A percentile compares a stretch with the other conserved stretches of the same genome.
These are phyloP conservation scores for Yamadazyma atlantica DNA, from an alignment of 1,139 yeast species.

Conservation along the genomic window DNA sequence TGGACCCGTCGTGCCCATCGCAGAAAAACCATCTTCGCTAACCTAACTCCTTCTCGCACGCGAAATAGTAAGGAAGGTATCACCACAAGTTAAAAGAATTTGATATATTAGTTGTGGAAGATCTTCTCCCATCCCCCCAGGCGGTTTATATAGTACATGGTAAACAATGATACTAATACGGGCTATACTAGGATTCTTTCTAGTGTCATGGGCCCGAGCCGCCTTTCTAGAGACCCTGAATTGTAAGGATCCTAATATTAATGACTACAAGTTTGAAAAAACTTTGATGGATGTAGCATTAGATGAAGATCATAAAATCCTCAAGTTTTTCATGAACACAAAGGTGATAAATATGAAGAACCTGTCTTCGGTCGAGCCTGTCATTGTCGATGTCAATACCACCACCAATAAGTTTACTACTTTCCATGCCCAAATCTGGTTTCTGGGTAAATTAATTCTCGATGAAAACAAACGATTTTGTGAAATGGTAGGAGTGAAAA, in stretches of 20 bases:
- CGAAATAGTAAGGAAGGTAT: too few relatives aligned
- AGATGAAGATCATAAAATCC: constrained; percentile 29
- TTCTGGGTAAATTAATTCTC: constrained; percentile 42
- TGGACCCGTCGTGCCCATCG: too few relatives aligned
- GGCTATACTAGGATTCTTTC: constrained; percentile 2
- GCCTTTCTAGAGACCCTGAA: constrained; percentile 22
- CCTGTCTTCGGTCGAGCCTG: constrained; percentile 35
- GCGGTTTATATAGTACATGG: too few relatives aligned
- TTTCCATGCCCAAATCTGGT: constrained; percentile 44
- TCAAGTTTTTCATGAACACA: constrained; percentile 42
- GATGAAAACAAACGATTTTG: constrained; percentile 46
- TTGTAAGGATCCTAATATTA: constrained; percentile 13
- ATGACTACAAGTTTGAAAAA: constrained; percentile 21
- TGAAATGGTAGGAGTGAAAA: constrained; percentile 43
- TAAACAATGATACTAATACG: constrained; percentile 1
- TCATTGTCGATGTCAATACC: constrained; percentile 42
- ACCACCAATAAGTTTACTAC: constrained; percentile 50
- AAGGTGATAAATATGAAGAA: constrained; percentile 69
- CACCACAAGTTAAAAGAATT: too few relatives aligned
- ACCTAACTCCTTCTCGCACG: too few relatives aligned
- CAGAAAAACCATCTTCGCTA: too few relatives aligned
- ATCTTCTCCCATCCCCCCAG: background rate
- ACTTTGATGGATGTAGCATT: constrained; percentile 44
- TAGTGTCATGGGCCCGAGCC: constrained; percentile 10
- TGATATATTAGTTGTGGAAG: too few relatives aligned